These are phyloP conservation scores for Ophiostoma ulmi DNA, from an alignment of 2,329 filamentous ascomycete genomes.

Conservation along the genomic window DNA sequence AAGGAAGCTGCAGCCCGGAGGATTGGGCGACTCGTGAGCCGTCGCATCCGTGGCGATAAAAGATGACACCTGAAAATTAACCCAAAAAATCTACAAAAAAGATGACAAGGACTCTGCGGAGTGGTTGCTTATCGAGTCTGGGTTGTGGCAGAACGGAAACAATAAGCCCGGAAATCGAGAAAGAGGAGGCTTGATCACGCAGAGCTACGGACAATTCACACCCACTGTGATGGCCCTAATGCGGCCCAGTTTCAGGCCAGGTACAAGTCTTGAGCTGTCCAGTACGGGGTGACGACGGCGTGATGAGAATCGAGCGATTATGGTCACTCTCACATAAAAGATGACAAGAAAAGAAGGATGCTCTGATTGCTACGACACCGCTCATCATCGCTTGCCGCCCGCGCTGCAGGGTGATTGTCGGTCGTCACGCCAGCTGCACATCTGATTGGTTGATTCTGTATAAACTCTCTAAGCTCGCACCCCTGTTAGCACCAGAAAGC, in stretches of 20 bases:
- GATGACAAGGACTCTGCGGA: neutral
- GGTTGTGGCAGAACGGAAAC: neutral
- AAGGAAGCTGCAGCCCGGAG: neutral
- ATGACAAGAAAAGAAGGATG: neutral
- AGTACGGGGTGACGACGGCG: constrained; percentile 16
- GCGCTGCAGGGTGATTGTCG: constrained; percentile 35
- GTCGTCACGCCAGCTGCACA: constrained; percentile 37
- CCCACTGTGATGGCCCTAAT: constrained; percentile 18
- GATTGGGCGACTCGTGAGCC: neutral
- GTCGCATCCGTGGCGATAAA: neutral
- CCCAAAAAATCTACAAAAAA: neutral
- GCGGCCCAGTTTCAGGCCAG: constrained; percentile 23
- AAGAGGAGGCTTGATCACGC: neutral
- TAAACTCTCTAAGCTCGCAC: neutral
- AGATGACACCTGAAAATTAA: neutral
- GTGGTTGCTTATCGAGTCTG: neutral
- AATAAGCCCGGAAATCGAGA: neutral
- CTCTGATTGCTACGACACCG: neutral
- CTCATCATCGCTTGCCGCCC: constrained; percentile 40
- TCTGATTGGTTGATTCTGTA: constrained; percentile 37
- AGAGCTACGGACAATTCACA: neutral
- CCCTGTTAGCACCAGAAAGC: constrained; percentile 18
- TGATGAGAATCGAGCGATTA: constrained; percentile 14
- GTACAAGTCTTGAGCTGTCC: neutral
- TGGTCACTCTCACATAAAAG: neutral